These are phyloP conservation scores for Clitocybe nebularis DNA, from an alignment of 1,284 basidiomycete species.

Conservation along the genomic window DNA sequence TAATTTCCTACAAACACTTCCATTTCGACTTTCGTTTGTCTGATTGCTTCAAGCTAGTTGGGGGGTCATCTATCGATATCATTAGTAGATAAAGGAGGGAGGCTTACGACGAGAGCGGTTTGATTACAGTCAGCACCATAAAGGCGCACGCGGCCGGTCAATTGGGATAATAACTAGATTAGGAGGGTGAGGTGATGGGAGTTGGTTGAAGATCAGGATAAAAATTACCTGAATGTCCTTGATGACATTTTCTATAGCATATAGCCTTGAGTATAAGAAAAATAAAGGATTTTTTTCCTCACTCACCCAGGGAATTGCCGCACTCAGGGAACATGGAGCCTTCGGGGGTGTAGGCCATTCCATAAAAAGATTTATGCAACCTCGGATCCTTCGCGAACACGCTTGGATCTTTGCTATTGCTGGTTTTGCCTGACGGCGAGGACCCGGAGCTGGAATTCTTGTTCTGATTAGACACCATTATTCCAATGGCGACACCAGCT, in stretches of 20 bases:
- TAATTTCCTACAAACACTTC: constrained; percentile 83
- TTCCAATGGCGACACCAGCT: constrained; percentile 50
- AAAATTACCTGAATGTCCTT: constrained; percentile 40
- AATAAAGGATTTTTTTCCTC: constrained; percentile 7
- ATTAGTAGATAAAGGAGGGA: not conserved
- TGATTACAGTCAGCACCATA: constrained; percentile 48
- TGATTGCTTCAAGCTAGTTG: constrained; percentile 50
- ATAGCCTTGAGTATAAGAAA: not conserved
- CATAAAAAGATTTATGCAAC: constrained; percentile 65
- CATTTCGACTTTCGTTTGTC: constrained; percentile 87
- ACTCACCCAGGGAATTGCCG: constrained; percentile 37
- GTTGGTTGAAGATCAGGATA: not conserved
- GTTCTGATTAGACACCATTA: constrained; percentile 42
- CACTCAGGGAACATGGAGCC: constrained; percentile 47
- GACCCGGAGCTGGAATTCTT: constrained; percentile 15
- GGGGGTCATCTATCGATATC: constrained; percentile 1
- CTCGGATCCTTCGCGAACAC: constrained; percentile 53
- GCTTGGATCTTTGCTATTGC: constrained; percentile 44
- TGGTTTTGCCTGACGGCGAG: constrained; percentile 4
- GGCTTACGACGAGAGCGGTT: constrained; percentile 39
- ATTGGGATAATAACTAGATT: constrained; percentile 41
- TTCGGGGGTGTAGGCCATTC: constrained; percentile 61
- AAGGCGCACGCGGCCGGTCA: constrained; percentile 40
- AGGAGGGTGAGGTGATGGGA: constrained; percentile 1
- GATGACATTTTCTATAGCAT: constrained; percentile 35